Evolutionary conservation across 768 basidiomycete species (phyloP), one percentile per base, ranked within the genome.

Genomic region (Leccinum boreale): DNA sequence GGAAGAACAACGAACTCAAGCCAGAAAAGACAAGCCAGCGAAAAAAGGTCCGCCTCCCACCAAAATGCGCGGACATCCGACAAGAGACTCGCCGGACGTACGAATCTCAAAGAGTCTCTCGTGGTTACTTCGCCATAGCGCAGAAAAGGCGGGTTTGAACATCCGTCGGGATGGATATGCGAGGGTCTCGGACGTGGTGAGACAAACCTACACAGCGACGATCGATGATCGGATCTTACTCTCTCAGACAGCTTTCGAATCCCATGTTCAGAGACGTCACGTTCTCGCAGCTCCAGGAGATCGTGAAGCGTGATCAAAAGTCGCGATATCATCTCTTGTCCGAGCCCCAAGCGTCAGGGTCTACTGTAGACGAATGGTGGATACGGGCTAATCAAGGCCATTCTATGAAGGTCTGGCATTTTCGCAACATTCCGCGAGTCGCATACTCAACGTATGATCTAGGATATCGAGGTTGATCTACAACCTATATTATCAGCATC

Each of bases 341-440:
- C 35, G 89, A 92, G 62, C 71, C 77, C 21, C 74, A 77, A 56
- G 50, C 62, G 19, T 50, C 66, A n/a, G 70, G 61, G 55, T 65
- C 71, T 31, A 51, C 68, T 24, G 65, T 65, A 4, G 75, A 79
- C 9, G 69, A 78, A n/a, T 90, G 90, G 90, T 91, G 87, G 87
- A 92, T 95, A 62, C 81, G 88, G 35, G 94, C 94, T 8, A 93
- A 91, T 64, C 94, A 95, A 71, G 94, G 94, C 0, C 94, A 95
- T 74, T 89, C 92, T 0, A 77, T 96, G 48, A 82, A 86, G 79
- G 93, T 87, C 58, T 24, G 77, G 60, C 55, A 23, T 50, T 28
- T 52, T 36, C 5, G 35, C 29, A 12, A 8, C 14, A 21, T 19
- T n/a, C 46, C 17, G 23, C 10, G 15, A 55, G 49, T 8, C 19